Percentiles rank a stretch among this genome's conserved stretches.
Conservation (phyloP, 805 yeast species). For the Pichia nanzhaoensis region DNA sequence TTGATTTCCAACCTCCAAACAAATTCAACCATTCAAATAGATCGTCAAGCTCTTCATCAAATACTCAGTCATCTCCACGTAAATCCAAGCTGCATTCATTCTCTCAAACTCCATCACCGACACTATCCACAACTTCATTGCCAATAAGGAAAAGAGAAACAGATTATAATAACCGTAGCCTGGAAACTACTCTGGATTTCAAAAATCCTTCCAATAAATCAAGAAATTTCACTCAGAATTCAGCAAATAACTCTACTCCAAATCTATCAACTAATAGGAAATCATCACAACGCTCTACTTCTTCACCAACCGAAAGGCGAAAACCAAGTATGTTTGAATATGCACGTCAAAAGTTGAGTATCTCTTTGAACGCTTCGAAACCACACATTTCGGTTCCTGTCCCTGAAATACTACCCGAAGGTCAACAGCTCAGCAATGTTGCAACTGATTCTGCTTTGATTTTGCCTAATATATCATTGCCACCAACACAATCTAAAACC, state of each 20-base stretch:
- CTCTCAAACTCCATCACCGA: conserved; percentile 1
- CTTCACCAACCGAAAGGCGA: neutral
- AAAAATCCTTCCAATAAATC: conserved; percentile 3
- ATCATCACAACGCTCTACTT: neutral
- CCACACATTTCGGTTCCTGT: conserved; percentile 1
- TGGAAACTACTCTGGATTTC: neutral
- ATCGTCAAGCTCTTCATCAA: conserved; percentile 2
- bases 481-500: neutral
- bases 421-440: neutral
- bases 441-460: neutral
- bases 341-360: conserved; percentile 9
- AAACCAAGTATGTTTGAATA: conserved; percentile 1
- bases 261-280: neutral
- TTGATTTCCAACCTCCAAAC: conserved; percentile 7
- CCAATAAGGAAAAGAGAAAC: neutral
- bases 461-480: neutral
- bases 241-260: conserved; percentile 14
- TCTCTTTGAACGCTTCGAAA: neutral
- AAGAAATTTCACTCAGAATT: conserved; percentile 4
- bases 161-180: neutral
- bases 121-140: neutral
- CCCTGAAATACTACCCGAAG: neutral
- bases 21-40: conserved; percentile 2
- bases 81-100: conserved; percentile 13
- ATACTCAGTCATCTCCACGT: neutral